A percentile compares a stretch with the other conserved stretches of the same genome.
Conservation (phyloP, 1,284 basidiomycete species). For the Afroboletus lepidellus region DNA sequence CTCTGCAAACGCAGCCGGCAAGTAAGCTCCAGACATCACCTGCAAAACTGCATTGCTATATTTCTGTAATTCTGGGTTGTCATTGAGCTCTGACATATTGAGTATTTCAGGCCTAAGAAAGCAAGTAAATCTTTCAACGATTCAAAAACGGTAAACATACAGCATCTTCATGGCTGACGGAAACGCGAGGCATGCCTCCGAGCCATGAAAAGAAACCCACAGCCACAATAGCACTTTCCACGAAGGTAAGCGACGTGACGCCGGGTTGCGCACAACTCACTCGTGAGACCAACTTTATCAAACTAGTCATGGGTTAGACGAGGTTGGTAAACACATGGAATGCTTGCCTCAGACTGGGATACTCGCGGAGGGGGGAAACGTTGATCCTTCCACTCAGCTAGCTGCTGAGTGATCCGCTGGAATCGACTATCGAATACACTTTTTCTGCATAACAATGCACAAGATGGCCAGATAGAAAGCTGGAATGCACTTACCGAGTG, state of each 20-base stretch:
- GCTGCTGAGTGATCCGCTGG: constrained; percentile 49
- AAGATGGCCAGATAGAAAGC: background rate
- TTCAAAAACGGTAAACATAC: constrained; percentile 44
- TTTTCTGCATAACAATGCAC: constrained; percentile 41
- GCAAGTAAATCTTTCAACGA: constrained; percentile 7
- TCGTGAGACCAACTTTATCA: constrained; percentile 81
- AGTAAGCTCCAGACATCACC: constrained; percentile 66
- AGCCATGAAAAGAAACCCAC: constrained; percentile 69
- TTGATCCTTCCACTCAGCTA: constrained; percentile 70
- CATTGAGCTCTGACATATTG: constrained; percentile 79
- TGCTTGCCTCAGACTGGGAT: constrained; percentile 63
- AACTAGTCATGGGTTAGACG: constrained; percentile 47
- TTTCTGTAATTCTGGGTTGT: constrained; percentile 68
- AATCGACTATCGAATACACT: constrained; percentile 59
- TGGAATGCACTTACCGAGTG: constrained; percentile 44
- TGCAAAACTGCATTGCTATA: constrained; percentile 77
- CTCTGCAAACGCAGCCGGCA: constrained; percentile 62
- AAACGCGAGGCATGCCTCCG: constrained; percentile 67
- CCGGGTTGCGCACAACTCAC: constrained; percentile 41
- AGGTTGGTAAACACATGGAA: background rate
- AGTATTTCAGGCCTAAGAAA: constrained; percentile 67
- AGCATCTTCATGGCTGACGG: constrained; percentile 76
- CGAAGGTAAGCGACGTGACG: constrained; percentile 13
- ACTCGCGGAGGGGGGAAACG: constrained; percentile 84
- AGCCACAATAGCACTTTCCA: constrained; percentile 72